Conservation (phyloP, 164 flowering plant genomes). For the Malania oleifera region DNA sequence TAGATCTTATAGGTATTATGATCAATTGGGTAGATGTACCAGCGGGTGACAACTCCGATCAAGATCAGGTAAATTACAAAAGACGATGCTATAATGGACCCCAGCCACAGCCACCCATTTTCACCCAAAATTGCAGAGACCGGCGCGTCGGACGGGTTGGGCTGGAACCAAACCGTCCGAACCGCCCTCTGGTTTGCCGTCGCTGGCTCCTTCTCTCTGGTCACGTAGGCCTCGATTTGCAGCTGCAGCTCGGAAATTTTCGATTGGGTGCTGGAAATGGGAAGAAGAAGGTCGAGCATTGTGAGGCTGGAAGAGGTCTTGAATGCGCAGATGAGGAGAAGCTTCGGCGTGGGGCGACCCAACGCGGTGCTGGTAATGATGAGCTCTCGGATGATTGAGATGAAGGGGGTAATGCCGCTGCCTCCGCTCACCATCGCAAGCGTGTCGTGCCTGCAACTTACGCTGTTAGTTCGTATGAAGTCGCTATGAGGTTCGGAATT, state of each 20-base stretch:
- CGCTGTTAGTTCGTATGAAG: neutral
- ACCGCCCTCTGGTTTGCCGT: constrained; percentile 15
- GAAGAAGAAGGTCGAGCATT: constrained; percentile 28
- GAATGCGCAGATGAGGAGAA: constrained; percentile 23
- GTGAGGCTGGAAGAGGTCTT: constrained; percentile 12
- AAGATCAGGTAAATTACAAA: constrained; percentile 52
- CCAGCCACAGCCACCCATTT: constrained; percentile 76
- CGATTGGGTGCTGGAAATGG: constrained; percentile 28
- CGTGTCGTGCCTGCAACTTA: constrained; percentile 18
- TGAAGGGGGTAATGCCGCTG: constrained; percentile 31
- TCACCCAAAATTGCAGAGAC: constrained; percentile 55
- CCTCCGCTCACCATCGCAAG: constrained; percentile 33
- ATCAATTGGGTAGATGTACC: constrained; percentile 66
- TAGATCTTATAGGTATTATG: constrained; percentile 39
- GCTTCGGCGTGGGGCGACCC: neutral
- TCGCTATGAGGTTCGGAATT: too few species aligned
- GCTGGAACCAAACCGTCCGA: constrained; percentile 58
- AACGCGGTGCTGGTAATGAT: neutral
- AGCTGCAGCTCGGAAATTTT: constrained; percentile 41
- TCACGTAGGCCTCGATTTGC: constrained; percentile 69
- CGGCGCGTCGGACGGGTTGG: constrained; percentile 42
- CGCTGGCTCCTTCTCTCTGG: constrained; percentile 49
- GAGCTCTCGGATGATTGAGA: constrained; percentile 24
- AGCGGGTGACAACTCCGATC: constrained; percentile 41
- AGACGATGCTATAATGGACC: constrained; percentile 57